Percentiles rank a stretch among this genome's conserved stretches.
Conservation (phyloP, 2,329 filamentous ascomycete species). For the Calycina herbarum region DNA sequence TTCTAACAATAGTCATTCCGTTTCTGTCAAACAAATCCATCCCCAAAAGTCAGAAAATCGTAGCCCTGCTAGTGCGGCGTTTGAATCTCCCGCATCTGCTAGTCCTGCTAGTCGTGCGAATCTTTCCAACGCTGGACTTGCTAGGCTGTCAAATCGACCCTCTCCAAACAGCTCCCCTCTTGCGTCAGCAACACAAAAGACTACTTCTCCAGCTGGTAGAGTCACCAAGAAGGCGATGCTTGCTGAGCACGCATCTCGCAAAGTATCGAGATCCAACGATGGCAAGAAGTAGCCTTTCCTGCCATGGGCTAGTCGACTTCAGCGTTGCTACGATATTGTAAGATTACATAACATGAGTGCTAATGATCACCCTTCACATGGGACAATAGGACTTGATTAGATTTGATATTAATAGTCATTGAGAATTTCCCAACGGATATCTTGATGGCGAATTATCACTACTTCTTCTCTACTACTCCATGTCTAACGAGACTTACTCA, state of each 20-base stretch:
- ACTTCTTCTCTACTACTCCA: neutral
- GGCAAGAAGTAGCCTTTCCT: constrained; percentile 24
- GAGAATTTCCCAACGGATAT: neutral
- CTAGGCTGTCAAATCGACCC: neutral
- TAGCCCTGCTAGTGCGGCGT: constrained; percentile 6
- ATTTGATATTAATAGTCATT: constrained; percentile 10
- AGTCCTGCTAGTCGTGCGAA: constrained; percentile 6
- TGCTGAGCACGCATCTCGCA: constrained; percentile 27
- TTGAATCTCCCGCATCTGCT: constrained; percentile 3
- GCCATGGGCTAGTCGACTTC: constrained; percentile 4
- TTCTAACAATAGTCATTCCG: constrained; percentile 27
- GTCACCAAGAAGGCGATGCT: constrained; percentile 31
- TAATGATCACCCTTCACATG: constrained; percentile 29
- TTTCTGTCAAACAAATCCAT: constrained; percentile 20
- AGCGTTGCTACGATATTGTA: constrained; percentile 13
- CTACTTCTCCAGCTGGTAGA: constrained; percentile 20
- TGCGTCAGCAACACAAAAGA: constrained; percentile 13
- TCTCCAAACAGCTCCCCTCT: constrained; percentile 7
- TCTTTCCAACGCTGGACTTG: constrained; percentile 13
- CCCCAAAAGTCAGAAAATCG: neutral
- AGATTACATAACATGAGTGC: constrained; percentile 21
- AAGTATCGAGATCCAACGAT: constrained; percentile 9
- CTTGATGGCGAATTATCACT: neutral
- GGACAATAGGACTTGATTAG: constrained; percentile 35
- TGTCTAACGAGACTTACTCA: constrained; percentile 7